Evolutionary conservation across 1,284 basidiomycete genomes (phyloP), one percentile per base, ranked within the genome.

Genomic region (Phlebopus sp.): DNA sequence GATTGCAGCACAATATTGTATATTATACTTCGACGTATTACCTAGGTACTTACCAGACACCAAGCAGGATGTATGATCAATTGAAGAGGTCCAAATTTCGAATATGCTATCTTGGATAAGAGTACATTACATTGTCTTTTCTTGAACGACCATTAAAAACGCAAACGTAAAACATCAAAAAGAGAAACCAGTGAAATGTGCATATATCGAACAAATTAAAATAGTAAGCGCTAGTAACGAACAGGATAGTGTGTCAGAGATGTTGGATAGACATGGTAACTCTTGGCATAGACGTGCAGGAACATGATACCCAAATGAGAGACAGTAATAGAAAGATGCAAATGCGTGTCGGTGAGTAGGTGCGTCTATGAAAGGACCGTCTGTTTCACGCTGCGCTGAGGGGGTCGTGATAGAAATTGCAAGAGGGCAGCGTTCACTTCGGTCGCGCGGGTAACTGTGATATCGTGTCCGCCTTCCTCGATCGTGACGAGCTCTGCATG

Each of bases 391-490:
- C 29, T 6, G 6, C 43, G 44, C 15, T 17, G 18, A 7, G 44
- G 39, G 18, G 38, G 43, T 9, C 41, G 31, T 1, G 57, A 66
- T 21, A 78, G 68, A 57, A 79, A 78, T 13, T 56, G 55, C 30
- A 70, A 36, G 23, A 79, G 61, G 7, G 62, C 70, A 5, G 60
- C 49, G 27, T 61, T 66, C 44, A 83, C 75, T 44, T 72, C 59
- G 4, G 70, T 62, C 1, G 77, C 64, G 58, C 85, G 80, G 42
- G 75, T 82, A 27, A 81, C 58, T 0, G 79, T 82, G 46, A 89
- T 56, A 59, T 87, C 84, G 56, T 89, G 86, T 6, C 75, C 73
- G 0, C 76, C 86, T 30, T 74, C 79, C 15, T 77, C 69, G 35
- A 89, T 69, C 3, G 75, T 81, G 23, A 84, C 68, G 11, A 87